A percentile compares a stretch with the other conserved stretches of the same genome.
Evolutionary conservation across 495 filamentous ascomycete species (phyloP).

Genomic region (Neurospora sp.): DNA sequence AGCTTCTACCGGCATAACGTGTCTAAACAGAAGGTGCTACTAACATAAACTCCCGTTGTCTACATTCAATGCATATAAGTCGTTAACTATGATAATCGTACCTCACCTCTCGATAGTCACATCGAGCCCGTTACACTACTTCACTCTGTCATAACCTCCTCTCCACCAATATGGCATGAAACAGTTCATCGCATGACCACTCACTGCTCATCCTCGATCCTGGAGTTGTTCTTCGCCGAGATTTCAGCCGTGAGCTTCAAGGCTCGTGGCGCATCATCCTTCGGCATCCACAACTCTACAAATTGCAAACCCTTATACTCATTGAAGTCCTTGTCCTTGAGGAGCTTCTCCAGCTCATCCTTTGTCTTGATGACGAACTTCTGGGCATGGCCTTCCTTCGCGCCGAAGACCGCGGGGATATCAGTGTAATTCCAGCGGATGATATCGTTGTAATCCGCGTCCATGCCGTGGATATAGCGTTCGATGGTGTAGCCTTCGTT

Average conservation of each 20-base stretch:
- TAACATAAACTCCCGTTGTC: neutral
- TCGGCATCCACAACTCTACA: constrained; percentile 81
- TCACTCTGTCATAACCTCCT: neutral
- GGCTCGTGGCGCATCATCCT: constrained; percentile 65
- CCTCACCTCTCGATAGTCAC: neutral
- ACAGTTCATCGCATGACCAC: neutral
- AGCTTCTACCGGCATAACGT: too few species aligned
- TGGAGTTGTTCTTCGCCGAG: constrained; percentile 49
- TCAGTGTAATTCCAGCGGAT: constrained; percentile 60
- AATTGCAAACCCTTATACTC: constrained; percentile 44
- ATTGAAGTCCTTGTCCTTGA: constrained; percentile 56
- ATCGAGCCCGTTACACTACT: neutral
- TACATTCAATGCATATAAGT: neutral
- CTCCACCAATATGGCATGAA: neutral
- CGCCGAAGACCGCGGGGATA: constrained; percentile 61
- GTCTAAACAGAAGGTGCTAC: neutral
- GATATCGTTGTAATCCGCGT: constrained; percentile 73
- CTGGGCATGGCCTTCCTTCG: constrained; percentile 40
- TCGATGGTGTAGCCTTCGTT: constrained; percentile 74
- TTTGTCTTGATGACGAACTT: constrained; percentile 63
- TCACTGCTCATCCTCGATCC: constrained; percentile 12
- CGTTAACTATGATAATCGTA: neutral
- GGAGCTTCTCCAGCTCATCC: constrained; percentile 56
- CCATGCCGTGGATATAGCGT: constrained; percentile 66
- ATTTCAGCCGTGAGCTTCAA: constrained; percentile 62